A percentile compares a stretch with the other conserved stretches of the same genome.
Conservation (phyloP, 192 early-diverging fungal species). For the Coemansia sp. region DNA sequence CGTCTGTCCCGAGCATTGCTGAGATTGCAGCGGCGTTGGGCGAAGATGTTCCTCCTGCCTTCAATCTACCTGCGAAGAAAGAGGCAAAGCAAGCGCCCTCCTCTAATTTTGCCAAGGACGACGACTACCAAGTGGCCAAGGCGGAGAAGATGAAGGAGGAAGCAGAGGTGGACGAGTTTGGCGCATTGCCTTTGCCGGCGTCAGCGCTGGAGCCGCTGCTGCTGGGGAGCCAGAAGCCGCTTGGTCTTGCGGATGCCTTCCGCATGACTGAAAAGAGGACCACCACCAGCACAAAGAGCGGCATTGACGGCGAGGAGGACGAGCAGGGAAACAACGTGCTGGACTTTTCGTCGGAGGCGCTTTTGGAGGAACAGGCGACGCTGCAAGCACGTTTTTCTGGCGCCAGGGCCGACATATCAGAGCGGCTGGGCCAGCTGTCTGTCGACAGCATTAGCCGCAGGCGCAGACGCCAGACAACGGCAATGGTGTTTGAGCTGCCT, state of each 20-base stretch:
- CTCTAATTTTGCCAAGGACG: too few species aligned
- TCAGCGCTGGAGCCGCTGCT: conserved; percentile 4
- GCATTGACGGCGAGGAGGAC: background rate
- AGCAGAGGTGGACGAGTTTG: conserved; percentile 10
- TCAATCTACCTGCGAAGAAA: background rate
- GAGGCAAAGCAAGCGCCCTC: conserved; percentile 1
- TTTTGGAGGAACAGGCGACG: conserved; percentile 42
- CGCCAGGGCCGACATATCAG: conserved; percentile 2
- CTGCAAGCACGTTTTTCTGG: conserved; percentile 34
- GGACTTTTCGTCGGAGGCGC: conserved; percentile 11
- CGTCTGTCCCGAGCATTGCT: conserved; percentile 16
- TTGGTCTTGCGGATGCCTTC: conserved; percentile 39
- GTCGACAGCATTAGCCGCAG: background rate
- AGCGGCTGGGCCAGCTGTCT: background rate
- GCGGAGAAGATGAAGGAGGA: too few species aligned
- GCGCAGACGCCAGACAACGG: background rate
- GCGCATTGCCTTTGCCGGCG: conserved; percentile 9
- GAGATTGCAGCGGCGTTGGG: conserved; percentile 46
- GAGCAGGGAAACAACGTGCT: background rate
- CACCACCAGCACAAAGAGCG: conserved; percentile 13
- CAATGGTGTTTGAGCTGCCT: background rate
- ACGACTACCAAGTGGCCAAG: too few species aligned
- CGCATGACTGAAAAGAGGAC: conserved; percentile 1
- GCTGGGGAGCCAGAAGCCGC: conserved; percentile 10
- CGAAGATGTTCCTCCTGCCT: conserved; percentile 34